Percentiles rank a stretch among this genome's conserved stretches.
Evolutionary conservation across 352 stramenopile species (phyloP).

Genomic region (Phytophthora agathidicida): DNA sequence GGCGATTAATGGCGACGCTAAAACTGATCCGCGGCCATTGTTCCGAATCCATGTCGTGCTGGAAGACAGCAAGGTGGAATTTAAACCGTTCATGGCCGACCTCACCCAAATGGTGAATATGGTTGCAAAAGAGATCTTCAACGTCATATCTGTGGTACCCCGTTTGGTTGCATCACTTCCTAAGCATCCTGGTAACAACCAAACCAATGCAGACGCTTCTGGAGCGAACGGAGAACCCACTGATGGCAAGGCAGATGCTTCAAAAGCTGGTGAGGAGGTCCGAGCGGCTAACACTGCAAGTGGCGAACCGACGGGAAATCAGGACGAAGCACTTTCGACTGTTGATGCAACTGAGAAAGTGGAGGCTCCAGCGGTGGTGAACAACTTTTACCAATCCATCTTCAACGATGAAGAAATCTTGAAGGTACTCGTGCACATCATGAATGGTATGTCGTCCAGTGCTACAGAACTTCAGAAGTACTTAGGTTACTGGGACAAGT

Average conservation of each 20-base stretch:
- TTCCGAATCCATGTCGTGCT: slow-evolving; percentile 95
- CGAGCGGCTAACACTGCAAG: slow-evolving; percentile 23
- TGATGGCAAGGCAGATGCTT: slow-evolving; percentile 22
- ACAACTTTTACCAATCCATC: slow-evolving; percentile 94
- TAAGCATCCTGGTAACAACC: slow-evolving; percentile 25
- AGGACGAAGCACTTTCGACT: slow-evolving; percentile 20
- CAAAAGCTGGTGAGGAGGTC: slow-evolving; percentile 28
- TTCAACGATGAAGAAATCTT: slow-evolving; percentile 96
- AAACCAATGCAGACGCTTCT: slow-evolving; percentile 20
- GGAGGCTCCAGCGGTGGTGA: slow-evolving; percentile 24
- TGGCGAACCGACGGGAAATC: slow-evolving; percentile 18
- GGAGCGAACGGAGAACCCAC: neutral
- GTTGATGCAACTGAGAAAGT: slow-evolving; percentile 16
- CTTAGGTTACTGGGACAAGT: slow-evolving; percentile 95
- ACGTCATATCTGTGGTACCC: slow-evolving; percentile 91
- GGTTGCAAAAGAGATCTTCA: slow-evolving; percentile 96
- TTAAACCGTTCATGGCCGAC: slow-evolving; percentile 94
- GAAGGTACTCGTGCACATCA: slow-evolving; percentile 95
- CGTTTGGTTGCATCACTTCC: slow-evolving; percentile 72
- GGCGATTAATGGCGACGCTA: slow-evolving; percentile 94
- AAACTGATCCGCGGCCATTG: slow-evolving; percentile 90
- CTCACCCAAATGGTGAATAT: slow-evolving; percentile 95
- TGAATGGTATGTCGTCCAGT: slow-evolving; percentile 96
- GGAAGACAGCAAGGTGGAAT: slow-evolving; percentile 93
- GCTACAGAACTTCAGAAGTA: slow-evolving; percentile 95